Conservation (phyloP, 1,139 yeast genomes). For the Spathaspora sp. region DNA sequence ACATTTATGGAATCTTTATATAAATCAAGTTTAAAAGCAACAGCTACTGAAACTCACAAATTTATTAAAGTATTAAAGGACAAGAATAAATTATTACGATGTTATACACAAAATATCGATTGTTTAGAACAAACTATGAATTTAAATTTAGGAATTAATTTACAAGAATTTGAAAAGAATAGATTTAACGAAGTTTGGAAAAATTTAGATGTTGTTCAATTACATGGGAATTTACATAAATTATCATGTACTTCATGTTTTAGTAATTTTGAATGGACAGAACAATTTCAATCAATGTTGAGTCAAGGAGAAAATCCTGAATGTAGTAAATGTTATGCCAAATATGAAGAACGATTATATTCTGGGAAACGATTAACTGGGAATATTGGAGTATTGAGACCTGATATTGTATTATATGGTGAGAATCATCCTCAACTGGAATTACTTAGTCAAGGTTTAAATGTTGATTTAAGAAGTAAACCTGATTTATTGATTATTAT, state of each 20-base stretch:
- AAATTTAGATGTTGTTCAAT: slow-evolving; percentile 72
- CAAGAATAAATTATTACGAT: slow-evolving; percentile 68
- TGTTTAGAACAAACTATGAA: slow-evolving; percentile 38
- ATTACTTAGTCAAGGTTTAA: slow-evolving; percentile 57
- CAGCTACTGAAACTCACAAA: slow-evolving; percentile 81
- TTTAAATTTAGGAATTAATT: slow-evolving; percentile 44
- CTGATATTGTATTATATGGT: slow-evolving; percentile 75
- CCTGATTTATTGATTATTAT: slow-evolving; percentile 69
- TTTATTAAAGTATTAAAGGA: slow-evolving; percentile 68
- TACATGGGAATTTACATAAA: slow-evolving; percentile 85
- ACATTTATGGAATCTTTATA: slow-evolving; percentile 78
- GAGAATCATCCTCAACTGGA: slow-evolving; percentile 79
- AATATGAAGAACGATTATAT: slow-evolving; percentile 51
- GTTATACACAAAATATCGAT: slow-evolving; percentile 82
- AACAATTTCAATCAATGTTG: slow-evolving; percentile 43
- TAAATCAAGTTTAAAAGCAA: slow-evolving; percentile 58
- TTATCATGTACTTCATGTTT: slow-evolving; percentile 74
- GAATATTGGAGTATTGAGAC: slow-evolving; percentile 63
- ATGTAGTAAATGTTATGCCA: slow-evolving; percentile 58
- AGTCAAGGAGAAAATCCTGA: slow-evolving; percentile 60
- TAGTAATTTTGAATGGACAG: slow-evolving; percentile 59
- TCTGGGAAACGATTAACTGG: slow-evolving; percentile 63
- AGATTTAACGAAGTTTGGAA: slow-evolving; percentile 52
- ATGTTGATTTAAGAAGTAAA: slow-evolving; percentile 51
- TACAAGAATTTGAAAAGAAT: slow-evolving; percentile 26